Evolutionary conservation across 1,284 basidiomycete genomes (phyloP).

Genomic region (Rhodotorula mucilaginosa): DNA sequence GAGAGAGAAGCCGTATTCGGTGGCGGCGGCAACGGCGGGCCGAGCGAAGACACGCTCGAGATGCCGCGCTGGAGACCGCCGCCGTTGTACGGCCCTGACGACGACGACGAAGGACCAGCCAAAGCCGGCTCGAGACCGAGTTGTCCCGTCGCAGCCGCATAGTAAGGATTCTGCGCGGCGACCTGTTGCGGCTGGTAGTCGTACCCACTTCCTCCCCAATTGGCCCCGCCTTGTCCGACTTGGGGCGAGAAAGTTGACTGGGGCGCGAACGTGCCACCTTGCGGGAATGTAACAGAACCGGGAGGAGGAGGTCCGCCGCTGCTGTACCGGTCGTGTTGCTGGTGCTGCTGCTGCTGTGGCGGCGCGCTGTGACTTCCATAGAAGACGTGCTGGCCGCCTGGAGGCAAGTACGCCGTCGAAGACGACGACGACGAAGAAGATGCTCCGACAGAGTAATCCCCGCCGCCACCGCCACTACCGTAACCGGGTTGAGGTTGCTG

Average conservation of each 20-base stretch:
- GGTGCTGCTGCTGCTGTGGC: not conserved
- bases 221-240: too few species aligned
- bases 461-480: not conserved
- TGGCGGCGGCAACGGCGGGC: not conserved
- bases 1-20: constrained; percentile 9
- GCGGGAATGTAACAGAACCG: not conserved
- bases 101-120: not conserved
- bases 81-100: not conserved
- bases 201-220: constrained; percentile 27
- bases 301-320: not conserved
- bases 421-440: not conserved
- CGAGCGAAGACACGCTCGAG: constrained; percentile 29
- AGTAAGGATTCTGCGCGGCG: constrained; percentile 40
- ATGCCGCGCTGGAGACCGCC: constrained; percentile 26
- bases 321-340: not conserved
- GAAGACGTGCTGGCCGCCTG: not conserved
- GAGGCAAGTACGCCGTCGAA: constrained; percentile 1
- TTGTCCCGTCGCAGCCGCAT: constrained; percentile 40
- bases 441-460: constrained; percentile 6
- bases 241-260: constrained; percentile 5
- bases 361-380: not conserved
- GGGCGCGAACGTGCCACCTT: constrained; percentile 23
- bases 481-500: not conserved
- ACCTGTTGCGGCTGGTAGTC: constrained; percentile 26
- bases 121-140: constrained; percentile 25